Conservation (phyloP, 2,329 filamentous ascomycete genomes). For the Harringtonia lauricola region DNA sequence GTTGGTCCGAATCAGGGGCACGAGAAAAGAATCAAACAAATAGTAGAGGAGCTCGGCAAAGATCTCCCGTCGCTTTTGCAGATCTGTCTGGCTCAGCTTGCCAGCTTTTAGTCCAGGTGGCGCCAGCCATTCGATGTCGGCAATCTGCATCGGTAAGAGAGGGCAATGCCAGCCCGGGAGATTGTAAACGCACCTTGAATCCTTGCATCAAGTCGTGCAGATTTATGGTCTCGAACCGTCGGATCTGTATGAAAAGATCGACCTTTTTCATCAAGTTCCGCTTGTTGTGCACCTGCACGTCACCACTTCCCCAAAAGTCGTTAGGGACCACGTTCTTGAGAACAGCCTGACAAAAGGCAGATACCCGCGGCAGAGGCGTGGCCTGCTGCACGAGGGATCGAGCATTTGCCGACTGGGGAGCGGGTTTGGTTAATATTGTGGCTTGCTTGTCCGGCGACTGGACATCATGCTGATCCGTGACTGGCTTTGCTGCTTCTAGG, state of each 20-base stretch:
- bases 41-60: slow-evolving; percentile 85
- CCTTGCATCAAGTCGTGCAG: slow-evolving; percentile 69
- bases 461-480: too few relatives aligned
- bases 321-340: slow-evolving; percentile 62
- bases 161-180: slow-evolving; percentile 2
- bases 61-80: slow-evolving; percentile 64
- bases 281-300: slow-evolving; percentile 47
- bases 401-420: too few relatives aligned
- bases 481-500: too few relatives aligned
- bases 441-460: too few relatives aligned
- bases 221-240: slow-evolving; percentile 70
- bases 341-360: slow-evolving; percentile 75
- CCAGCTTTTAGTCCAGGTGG: slow-evolving; percentile 32
- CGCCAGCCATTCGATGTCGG: slow-evolving; percentile 61
- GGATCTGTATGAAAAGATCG: slow-evolving; percentile 65
- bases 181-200: slow-evolving; percentile 48
- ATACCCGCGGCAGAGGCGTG: slow-evolving; percentile 57
- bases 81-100: slow-evolving; percentile 61
- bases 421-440: neutral
- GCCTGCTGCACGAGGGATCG: slow-evolving; percentile 53
- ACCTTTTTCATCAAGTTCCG: slow-evolving; percentile 51
- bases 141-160: slow-evolving; percentile 40
- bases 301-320: slow-evolving; percentile 59
- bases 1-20: slow-evolving; percentile 75
- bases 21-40: slow-evolving; percentile 79